Percentiles rank a stretch among this genome's conserved stretches.
These are phyloP conservation scores for Chalaropsis ovoidea DNA, from an alignment of 2,329 filamentous ascomycete species.

Conservation along the genomic window DNA sequence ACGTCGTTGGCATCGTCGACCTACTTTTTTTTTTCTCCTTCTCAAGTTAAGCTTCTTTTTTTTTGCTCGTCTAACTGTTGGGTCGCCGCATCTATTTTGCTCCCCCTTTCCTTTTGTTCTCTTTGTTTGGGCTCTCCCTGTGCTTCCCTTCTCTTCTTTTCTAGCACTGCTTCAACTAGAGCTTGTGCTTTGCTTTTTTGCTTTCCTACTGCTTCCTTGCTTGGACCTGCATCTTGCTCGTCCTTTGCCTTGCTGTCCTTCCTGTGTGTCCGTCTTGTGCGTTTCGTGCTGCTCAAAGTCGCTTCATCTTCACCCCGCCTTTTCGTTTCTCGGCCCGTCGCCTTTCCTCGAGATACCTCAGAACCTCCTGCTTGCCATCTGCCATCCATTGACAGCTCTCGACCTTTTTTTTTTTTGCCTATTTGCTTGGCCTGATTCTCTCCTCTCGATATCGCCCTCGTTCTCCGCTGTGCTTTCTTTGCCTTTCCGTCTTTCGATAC, in stretches of 20 bases:
- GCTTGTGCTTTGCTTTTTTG: conserved; percentile 23
- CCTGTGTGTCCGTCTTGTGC: conserved; percentile 23
- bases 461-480: conserved; percentile 8
- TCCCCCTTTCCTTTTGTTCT: conserved; percentile 18
- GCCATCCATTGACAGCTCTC: conserved; percentile 5
- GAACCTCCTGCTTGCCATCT: conserved; percentile 7
- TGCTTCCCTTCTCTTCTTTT: conserved; percentile 22
- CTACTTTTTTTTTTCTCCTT: conserved; percentile 23
- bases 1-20: conserved; percentile 15
- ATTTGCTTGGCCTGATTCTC: conserved; percentile 11
- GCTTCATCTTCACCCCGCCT: conserved; percentile 21
- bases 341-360: conserved; percentile 7
- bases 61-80: conserved; percentile 21
- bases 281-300: conserved; percentile 17
- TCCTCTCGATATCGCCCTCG: neutral
- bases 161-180: conserved; percentile 12
- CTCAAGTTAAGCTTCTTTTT: conserved; percentile 24
- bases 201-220: conserved; percentile 28
- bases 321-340: conserved; percentile 6
- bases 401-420: conserved; percentile 1
- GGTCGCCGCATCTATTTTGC: conserved; percentile 19
- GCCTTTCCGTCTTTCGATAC: conserved; percentile 23
- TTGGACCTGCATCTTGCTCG: conserved; percentile 19
- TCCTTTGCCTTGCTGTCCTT: conserved; percentile 22
- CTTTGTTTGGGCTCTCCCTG: conserved; percentile 12